Evolutionary conservation across 306 rosid genomes (phyloP).

Genomic region (Arachis stenosperma): DNA sequence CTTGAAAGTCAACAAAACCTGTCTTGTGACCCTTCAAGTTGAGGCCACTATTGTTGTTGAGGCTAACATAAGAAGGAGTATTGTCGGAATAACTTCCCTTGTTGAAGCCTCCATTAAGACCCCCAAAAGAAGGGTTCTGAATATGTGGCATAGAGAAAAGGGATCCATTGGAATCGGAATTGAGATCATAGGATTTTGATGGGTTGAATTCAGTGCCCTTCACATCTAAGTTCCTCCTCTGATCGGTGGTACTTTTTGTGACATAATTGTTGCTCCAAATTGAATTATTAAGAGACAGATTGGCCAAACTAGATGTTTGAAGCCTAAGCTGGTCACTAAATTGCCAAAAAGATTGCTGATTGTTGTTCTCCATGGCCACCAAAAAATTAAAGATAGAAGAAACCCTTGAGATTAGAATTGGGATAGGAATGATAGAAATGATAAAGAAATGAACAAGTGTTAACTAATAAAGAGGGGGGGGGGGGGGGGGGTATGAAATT

Average conservation of each 20-base stretch:
- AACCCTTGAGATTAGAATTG: background rate
- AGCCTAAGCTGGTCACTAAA: slow-evolving; percentile 86
- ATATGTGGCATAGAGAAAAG: slow-evolving; percentile 43
- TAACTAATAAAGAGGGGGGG: slow-evolving; percentile 29
- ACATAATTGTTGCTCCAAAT: slow-evolving; percentile 72
- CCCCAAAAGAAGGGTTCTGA: slow-evolving; percentile 36
- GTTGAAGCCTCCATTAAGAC: slow-evolving; percentile 58
- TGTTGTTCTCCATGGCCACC: slow-evolving; percentile 59
- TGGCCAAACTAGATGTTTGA: slow-evolving; percentile 60
- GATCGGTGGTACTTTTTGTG: slow-evolving; percentile 49
- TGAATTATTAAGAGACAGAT: slow-evolving; percentile 73
- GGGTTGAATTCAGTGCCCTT: slow-evolving; percentile 40
- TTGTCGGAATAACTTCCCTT: slow-evolving; percentile 69
- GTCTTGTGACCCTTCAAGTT: slow-evolving; percentile 58
- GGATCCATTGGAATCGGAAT: slow-evolving; percentile 45
- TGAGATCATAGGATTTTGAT: slow-evolving; percentile 49
- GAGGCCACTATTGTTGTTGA: slow-evolving; percentile 30
- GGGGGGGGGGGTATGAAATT: background rate
- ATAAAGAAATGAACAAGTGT: background rate
- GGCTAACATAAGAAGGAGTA: slow-evolving; percentile 35
- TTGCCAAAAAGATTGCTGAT: slow-evolving; percentile 77
- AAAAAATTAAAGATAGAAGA: too few species aligned
- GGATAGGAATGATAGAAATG: background rate
- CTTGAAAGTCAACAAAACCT: slow-evolving; percentile 44
- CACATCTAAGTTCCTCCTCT: slow-evolving; percentile 70